Evolutionary conservation across 1,139 yeast species (phyloP).

Genomic region (Pichia terricola): DNA sequence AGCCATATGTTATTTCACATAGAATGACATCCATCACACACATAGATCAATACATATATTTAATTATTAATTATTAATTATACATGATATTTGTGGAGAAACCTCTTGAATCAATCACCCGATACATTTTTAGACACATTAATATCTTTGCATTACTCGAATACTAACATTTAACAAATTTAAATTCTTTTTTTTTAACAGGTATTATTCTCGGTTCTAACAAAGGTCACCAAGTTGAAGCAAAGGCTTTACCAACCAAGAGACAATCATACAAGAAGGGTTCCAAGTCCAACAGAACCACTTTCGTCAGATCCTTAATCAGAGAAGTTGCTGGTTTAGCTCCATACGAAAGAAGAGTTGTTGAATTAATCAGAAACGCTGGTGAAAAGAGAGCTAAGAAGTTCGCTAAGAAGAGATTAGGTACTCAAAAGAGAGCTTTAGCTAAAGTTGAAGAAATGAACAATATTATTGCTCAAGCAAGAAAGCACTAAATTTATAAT

Average conservation of each 20-base stretch:
- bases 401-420: conserved; percentile 99
- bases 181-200: conserved; percentile 20
- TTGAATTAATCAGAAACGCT: conserved; percentile 99
- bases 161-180: too few relatives aligned
- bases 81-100: too few relatives aligned
- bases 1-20: too few relatives aligned
- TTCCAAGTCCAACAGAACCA: conserved; percentile 90
- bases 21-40: too few relatives aligned
- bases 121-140: too few relatives aligned
- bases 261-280: conserved; percentile 97
- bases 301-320: conserved; percentile 90
- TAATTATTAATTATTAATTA: too few relatives aligned
- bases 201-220: conserved; percentile 98
- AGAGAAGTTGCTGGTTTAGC: conserved; percentile 98
- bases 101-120: too few relatives aligned
- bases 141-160: too few relatives aligned
- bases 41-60: too few relatives aligned
- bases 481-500: conserved; percentile 49
- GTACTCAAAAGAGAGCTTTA: conserved; percentile 99
- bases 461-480: conserved; percentile 93
- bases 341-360: conserved; percentile 99
- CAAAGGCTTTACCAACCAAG: conserved; percentile 78
- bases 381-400: conserved; percentile 99
- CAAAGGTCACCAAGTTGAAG: conserved; percentile 98
- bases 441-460: conserved; percentile 99